Evolutionary conservation across 2,329 filamentous ascomycete genomes (phyloP), one percentile per base, ranked within the genome.

Genomic region (Penicillium crustosum): DNA sequence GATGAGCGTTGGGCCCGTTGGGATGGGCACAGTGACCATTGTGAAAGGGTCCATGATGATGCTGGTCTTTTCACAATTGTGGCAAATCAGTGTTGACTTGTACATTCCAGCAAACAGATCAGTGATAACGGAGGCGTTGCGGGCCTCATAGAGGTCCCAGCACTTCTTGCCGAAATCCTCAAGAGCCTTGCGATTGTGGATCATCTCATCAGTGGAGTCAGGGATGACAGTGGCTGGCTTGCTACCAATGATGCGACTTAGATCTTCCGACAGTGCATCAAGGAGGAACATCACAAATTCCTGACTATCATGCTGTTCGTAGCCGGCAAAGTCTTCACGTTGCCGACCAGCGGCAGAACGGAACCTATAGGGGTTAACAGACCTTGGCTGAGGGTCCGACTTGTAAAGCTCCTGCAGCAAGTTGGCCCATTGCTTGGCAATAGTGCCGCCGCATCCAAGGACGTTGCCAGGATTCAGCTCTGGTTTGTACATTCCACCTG

Each of bases 11-110:
- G 94, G 89, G 54, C 96, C 86, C 0, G 94, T 21, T 31, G 53
- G 94, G 35, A 99, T 79, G 57, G 95, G 94, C 25, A 99, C 79
- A 0, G 94, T 97, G 58, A 99, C 78, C 64, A 95, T 94, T 74
- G 92, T 97, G 81, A 96, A 99, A 0, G 94, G 94, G 72, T 99
- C 94, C 70, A 99, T 99, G 0, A 94, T 97, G 68, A 99, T 96
- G 83, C 93, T 97, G 75, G 97, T 89, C 78, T 97, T 99, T 66
- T 89, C 84, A 73, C 94, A 99, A 8, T 83, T 84, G 0, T 94
- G 94, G 70, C 94, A 99, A 62, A 94, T 89, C 62, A 99, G 84
- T 0, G 93, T 97, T 44, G 95, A 97, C 78, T 97, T 97, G 83
- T 97, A 99, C 83, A 97, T 91, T 62, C 94, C 94, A 23, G 91